Evolutionary conservation across 495 filamentous ascomycete genomes (phyloP).

Genomic region (Tuber calosporum): DNA sequence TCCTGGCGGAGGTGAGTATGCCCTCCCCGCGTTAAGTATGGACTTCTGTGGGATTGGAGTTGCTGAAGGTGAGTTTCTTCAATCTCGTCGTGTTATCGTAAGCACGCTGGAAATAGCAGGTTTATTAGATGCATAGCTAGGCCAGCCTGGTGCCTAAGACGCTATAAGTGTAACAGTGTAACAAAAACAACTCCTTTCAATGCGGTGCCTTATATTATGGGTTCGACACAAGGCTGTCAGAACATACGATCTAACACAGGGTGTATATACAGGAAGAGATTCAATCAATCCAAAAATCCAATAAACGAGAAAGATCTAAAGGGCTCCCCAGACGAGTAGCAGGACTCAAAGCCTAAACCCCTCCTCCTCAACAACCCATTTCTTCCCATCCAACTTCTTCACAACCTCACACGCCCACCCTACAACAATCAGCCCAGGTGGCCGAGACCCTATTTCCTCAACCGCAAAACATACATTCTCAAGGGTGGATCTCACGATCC

Average conservation of each 20-base stretch:
- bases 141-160: not conserved
- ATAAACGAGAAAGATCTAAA: not conserved
- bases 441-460: conserved; percentile 80
- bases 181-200: not conserved
- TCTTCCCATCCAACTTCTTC: conserved; percentile 49
- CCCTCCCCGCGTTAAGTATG: not conserved
- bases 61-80: not conserved
- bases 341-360: not conserved
- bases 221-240: not conserved
- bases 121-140: not conserved
- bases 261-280: not conserved
- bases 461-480: conserved; percentile 71
- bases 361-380: conserved; percentile 86
- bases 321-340: not conserved
- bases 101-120: not conserved
- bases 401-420: conserved; percentile 77
- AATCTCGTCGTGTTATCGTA: not conserved
- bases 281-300: not conserved
- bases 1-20: not conserved
- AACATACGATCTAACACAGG: not conserved
- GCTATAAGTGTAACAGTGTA: not conserved
- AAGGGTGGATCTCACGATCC: conserved; percentile 80
- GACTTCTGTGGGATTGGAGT: not conserved
- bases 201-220: not conserved
- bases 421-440: conserved; percentile 84